Evolutionary conservation across 495 filamentous ascomycete genomes (phyloP).

Genomic region (Neurospora hispaniola): DNA sequence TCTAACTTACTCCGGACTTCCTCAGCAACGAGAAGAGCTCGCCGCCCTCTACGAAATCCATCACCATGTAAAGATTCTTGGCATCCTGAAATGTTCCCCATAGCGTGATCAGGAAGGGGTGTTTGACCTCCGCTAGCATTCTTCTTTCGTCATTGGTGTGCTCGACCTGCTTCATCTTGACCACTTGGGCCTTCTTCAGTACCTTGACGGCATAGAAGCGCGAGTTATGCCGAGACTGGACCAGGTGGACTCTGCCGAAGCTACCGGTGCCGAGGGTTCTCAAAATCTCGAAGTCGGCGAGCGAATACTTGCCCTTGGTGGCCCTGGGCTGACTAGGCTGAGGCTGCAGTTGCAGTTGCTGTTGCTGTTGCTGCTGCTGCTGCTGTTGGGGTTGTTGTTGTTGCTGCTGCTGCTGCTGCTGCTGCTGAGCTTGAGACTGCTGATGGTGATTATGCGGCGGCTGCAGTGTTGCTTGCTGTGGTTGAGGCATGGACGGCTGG

Average conservation of each 20-base stretch:
- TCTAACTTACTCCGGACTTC: slow-evolving; percentile 78
- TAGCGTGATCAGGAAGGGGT: slow-evolving; percentile 92
- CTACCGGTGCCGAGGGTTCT: slow-evolving; percentile 92
- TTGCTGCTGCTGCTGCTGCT: slow-evolving; percentile 12
- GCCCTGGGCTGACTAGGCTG: slow-evolving; percentile 38
- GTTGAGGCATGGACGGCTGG: neutral
- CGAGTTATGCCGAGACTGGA: slow-evolving; percentile 94
- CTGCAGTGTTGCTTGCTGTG: slow-evolving; percentile 12
- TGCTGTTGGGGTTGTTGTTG: slow-evolving; percentile 9
- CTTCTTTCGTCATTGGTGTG: slow-evolving; percentile 95
- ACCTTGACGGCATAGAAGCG: slow-evolving; percentile 98
- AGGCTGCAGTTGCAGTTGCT: slow-evolving; percentile 11
- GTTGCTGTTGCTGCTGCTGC: slow-evolving; percentile 14
- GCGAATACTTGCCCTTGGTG: slow-evolving; percentile 96
- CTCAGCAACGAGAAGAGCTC: slow-evolving; percentile 91
- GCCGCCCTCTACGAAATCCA: slow-evolving; percentile 99
- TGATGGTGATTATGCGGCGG: slow-evolving; percentile 15
- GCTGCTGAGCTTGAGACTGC: slow-evolving; percentile 9
- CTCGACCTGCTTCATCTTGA: slow-evolving; percentile 99
- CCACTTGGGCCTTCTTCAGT: slow-evolving; percentile 93
- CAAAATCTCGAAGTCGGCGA: slow-evolving; percentile 77
- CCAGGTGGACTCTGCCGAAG: slow-evolving; percentile 91
- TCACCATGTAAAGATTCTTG: slow-evolving; percentile 97
- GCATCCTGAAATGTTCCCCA: slow-evolving; percentile 98
- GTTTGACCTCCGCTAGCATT: slow-evolving; percentile 91